Evolutionary conservation across 106 monocot species (phyloP), one percentile per base, ranked within the genome.

Genomic region (Allium cepa): DNA sequence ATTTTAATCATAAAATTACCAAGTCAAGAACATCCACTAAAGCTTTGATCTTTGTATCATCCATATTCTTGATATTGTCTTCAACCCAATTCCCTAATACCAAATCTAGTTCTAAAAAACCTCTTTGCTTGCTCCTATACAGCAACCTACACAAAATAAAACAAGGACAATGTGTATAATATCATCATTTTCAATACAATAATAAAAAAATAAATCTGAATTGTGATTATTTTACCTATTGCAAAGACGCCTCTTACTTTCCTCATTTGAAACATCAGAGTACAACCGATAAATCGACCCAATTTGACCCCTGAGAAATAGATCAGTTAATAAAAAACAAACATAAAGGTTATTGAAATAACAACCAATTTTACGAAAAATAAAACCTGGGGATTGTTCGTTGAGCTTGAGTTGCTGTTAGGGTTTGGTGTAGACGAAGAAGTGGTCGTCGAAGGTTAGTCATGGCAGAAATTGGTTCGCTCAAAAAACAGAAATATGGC

Each of bases 41-140:
- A 65, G 92, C 85, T 75, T 73, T 78, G 47, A 97, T 92, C n/a
- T 73, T 71, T 13, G 56, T 62, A 64, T 97, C 88, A 69, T 97
- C 92, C 96, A 97, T 74, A 47, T 81, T 76, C 1, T 60, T 69
- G 46, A 97, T 77, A 66, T 97, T 84, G 75, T 87, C 88, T 84
- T 89, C 88, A 7, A 97, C 92, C 92, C 96, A 97, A 13, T 75
- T 92, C n/a, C 96, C 96, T 76, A 97, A 63, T 18, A 97, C 82
- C 73, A 97, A 71, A 67, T 97, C 96, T 62, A 97, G 59, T 66
- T 97, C 97, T 60, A 92, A 80, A 71, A 89, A 97, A 11, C 97
- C 97, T n/a, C 97, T 71, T 62, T 97, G 92, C 64, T 80, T 86
- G 78, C 97, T 97, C 63, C 97, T 77, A 73, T 92, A 97, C 73